phyloP scores from a whole-genome alignment of 2,329 filamentous ascomycete genomes.

The Pleurostoma richardsiae region DNA sequence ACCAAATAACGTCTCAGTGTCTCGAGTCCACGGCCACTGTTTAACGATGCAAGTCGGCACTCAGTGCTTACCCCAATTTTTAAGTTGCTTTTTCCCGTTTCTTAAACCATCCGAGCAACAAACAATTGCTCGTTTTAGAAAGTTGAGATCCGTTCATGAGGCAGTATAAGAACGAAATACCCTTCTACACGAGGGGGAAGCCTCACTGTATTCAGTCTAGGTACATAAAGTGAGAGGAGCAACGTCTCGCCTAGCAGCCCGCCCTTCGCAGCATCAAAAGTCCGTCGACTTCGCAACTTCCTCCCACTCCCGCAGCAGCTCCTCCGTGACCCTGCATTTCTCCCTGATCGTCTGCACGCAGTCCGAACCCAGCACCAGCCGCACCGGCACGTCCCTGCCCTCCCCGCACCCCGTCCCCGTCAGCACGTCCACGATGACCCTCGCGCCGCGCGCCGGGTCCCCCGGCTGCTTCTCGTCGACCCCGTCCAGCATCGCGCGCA shows the following conservation, averaged over 20 bases:
- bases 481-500: constrained; percentile 16
- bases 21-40: too few relatives aligned
- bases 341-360: constrained; percentile 30
- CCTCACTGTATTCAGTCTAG: too few relatives aligned
- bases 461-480: constrained; percentile 37
- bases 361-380: constrained; percentile 52
- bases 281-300: constrained; percentile 5
- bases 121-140: too few relatives aligned
- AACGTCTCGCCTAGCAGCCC: background rate
- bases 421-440: constrained; percentile 38
- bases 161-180: too few relatives aligned
- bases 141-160: too few relatives aligned
- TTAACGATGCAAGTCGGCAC: too few relatives aligned
- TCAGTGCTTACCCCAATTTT: too few relatives aligned
- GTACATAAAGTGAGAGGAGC: background rate
- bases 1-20: too few relatives aligned
- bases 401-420: constrained; percentile 39
- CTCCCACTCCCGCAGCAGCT: constrained; percentile 37
- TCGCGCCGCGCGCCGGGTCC: constrained; percentile 36
- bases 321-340: constrained; percentile 36
- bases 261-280: background rate
- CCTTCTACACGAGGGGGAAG: too few relatives aligned
- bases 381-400: constrained; percentile 44
- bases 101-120: too few relatives aligned
- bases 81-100: too few relatives aligned